These are phyloP conservation scores for Teratosphaeria gauchensis DNA, from an alignment of 2,329 filamentous ascomycete species.

Conservation along the genomic window DNA sequence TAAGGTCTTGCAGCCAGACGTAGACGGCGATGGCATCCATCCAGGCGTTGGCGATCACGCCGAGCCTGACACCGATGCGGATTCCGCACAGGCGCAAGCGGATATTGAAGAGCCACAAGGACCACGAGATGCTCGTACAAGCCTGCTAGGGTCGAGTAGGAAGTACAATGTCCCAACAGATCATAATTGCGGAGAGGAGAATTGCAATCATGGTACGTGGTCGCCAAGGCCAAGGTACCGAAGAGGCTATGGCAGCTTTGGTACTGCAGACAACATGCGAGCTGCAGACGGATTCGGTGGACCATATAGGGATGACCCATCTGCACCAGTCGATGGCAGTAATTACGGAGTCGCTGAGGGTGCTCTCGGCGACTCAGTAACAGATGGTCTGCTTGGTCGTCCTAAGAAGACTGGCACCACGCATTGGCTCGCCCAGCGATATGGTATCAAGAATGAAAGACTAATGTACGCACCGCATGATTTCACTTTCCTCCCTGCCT, in stretches of 20 bases:
- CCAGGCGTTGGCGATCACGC: slow-evolving; percentile 22
- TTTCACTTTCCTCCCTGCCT: not conserved
- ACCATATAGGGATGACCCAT: slow-evolving; percentile 20
- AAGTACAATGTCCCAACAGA: slow-evolving; percentile 9
- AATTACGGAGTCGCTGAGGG: slow-evolving; percentile 27
- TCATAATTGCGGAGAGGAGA: slow-evolving; percentile 5
- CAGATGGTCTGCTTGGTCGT: slow-evolving; percentile 33
- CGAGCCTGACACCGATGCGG: slow-evolving; percentile 16
- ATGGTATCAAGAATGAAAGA: slow-evolving; percentile 63
- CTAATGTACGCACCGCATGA: slow-evolving; percentile 52
- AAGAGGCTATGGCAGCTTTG: slow-evolving; percentile 38
- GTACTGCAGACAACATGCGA: slow-evolving; percentile 17
- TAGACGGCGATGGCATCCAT: slow-evolving; percentile 22
- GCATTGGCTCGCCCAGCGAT: slow-evolving; percentile 57
- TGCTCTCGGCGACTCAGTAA: slow-evolving; percentile 33
- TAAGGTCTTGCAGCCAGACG: not conserved
- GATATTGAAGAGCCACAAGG: slow-evolving; percentile 15
- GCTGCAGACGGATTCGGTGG: slow-evolving; percentile 28
- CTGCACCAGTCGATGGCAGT: slow-evolving; percentile 1
- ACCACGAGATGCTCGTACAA: slow-evolving; percentile 29
- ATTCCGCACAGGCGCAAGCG: slow-evolving; percentile 11
- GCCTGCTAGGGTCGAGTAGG: slow-evolving; percentile 28
- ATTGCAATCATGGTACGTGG: slow-evolving; percentile 66
- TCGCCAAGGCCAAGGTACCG: slow-evolving; percentile 55
- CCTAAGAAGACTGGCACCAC: slow-evolving; percentile 63